Percentiles rank a stretch among this genome's conserved stretches.
Evolutionary conservation across 768 basidiomycete species (phyloP).

Genomic region (Tephrocybe sp.): DNA sequence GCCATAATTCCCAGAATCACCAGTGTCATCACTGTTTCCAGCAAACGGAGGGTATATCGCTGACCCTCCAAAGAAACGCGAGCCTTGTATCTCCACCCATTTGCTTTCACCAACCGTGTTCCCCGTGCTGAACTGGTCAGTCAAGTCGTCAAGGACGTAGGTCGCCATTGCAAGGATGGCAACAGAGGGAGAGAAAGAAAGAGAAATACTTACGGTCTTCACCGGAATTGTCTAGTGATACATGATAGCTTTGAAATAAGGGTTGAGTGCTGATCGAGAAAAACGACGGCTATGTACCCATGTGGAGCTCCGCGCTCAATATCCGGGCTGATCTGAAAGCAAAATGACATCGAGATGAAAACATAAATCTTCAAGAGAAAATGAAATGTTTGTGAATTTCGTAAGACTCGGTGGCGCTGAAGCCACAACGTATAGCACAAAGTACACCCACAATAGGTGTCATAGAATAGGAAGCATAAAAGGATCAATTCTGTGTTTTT

Average conservation of each 20-base stretch:
- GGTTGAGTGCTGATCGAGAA: background rate
- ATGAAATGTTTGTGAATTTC: too few species aligned
- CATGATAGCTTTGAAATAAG: background rate
- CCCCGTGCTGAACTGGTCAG: background rate
- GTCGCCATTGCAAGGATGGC: background rate
- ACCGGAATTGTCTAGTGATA: background rate
- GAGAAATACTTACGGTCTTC: background rate
- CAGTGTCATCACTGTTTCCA: background rate
- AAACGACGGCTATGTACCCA: background rate
- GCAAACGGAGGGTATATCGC: background rate
- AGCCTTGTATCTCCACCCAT: background rate
- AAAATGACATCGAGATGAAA: too few species aligned
- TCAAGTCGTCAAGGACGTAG: background rate
- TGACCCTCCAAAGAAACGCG: background rate
- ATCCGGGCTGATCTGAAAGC: too few species aligned
- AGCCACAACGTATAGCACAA: too few species aligned
- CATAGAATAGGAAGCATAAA: too few species aligned
- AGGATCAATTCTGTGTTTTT: too few species aligned
- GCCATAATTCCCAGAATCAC: slow-evolving; percentile 1
- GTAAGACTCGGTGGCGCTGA: too few species aligned
- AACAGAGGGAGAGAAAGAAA: background rate
- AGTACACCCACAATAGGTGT: too few species aligned
- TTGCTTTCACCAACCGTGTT: background rate
- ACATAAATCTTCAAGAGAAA: too few species aligned
- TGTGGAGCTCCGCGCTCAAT: background rate